phyloP scores from a whole-genome alignment of 139 green algal genomes.

The Auxenochlorella pyrenoidosa region DNA sequence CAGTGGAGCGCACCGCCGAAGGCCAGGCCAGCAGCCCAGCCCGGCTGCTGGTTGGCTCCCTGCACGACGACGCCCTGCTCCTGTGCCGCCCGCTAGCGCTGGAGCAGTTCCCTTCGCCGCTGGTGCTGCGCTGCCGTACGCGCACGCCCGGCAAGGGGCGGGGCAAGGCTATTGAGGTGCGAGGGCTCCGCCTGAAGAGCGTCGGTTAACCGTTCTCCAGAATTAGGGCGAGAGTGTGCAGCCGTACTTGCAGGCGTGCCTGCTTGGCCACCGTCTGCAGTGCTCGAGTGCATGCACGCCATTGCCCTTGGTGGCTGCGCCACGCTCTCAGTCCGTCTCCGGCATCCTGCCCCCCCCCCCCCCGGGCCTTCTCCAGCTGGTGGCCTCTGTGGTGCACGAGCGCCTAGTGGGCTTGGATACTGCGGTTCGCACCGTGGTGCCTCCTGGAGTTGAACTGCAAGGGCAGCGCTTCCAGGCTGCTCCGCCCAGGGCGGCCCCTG shows the following conservation, averaged over 20 bases:
- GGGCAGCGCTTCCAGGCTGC: not conserved
- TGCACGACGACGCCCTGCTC: slow-evolving; percentile 74
- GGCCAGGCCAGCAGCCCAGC: not conserved
- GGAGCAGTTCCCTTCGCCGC: slow-evolving; percentile 68
- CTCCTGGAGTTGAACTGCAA: slow-evolving; percentile 8
- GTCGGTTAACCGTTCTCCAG: too few species aligned
- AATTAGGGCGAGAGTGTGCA: too few species aligned
- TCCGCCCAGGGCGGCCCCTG: not conserved
- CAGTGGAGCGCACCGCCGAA: slow-evolving; percentile 12
- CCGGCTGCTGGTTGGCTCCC: slow-evolving; percentile 70
- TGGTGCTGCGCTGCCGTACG: slow-evolving; percentile 12
- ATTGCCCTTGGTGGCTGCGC: too few species aligned
- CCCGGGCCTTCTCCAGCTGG: slow-evolving; percentile 11
- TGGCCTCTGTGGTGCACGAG: slow-evolving; percentile 62
- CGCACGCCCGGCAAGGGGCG: not conserved
- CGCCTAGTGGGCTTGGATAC: slow-evolving; percentile 60
- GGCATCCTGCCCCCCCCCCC: not conserved
- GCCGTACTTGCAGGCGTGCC: not conserved
- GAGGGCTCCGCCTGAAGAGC: not conserved
- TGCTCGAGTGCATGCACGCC: too few species aligned
- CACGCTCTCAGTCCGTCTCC: too few species aligned
- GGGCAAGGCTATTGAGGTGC: not conserved
- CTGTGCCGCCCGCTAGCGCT: slow-evolving; percentile 59
- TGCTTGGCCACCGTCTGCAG: too few species aligned
- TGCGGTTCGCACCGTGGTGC: not conserved